Evolutionary conservation across 495 filamentous ascomycete species (phyloP).

Genomic region (Penicillium chermesinum): DNA sequence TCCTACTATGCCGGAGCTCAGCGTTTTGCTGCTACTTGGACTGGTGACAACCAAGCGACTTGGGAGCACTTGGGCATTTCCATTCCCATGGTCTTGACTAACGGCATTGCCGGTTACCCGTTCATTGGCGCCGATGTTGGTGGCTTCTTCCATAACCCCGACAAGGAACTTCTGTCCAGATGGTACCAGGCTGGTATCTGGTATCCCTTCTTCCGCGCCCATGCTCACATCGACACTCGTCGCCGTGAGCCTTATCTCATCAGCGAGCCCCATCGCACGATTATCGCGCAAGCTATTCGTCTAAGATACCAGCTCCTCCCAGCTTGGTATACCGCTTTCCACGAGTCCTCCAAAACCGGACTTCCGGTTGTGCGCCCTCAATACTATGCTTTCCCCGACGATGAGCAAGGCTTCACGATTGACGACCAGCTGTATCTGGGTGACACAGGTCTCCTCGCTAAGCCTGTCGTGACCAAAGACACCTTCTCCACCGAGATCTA

Average conservation of each 20-base stretch:
- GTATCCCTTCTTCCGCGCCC: slow-evolving; percentile 98
- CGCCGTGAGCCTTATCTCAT: slow-evolving; percentile 89
- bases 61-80: slow-evolving; percentile 86
- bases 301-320: slow-evolving; percentile 87
- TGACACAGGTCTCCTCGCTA: slow-evolving; percentile 76
- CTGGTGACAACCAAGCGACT: slow-evolving; percentile 88
- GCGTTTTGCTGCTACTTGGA: slow-evolving; percentile 93
- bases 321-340: slow-evolving; percentile 96
- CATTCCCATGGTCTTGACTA: slow-evolving; percentile 87
- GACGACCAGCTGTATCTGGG: slow-evolving; percentile 94
- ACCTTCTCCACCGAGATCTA: slow-evolving; percentile 73
- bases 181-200: slow-evolving; percentile 98
- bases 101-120: slow-evolving; percentile 88
- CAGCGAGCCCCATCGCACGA: slow-evolving; percentile 75
- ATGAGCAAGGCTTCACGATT: slow-evolving; percentile 77
- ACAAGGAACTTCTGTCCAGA: slow-evolving; percentile 79
- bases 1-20: slow-evolving; percentile 89
- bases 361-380: slow-evolving; percentile 85
- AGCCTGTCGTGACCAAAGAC: slow-evolving; percentile 76
- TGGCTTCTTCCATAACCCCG: slow-evolving; percentile 96
- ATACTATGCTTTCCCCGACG: slow-evolving; percentile 84
- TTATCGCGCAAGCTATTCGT: slow-evolving; percentile 82
- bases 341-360: slow-evolving; percentile 74
- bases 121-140: slow-evolving; percentile 95
- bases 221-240: slow-evolving; percentile 93